Base-by-base conservation (phyloP, 1,284 basidiomycete species). In the Papiliotrema fonsecae region DNA sequence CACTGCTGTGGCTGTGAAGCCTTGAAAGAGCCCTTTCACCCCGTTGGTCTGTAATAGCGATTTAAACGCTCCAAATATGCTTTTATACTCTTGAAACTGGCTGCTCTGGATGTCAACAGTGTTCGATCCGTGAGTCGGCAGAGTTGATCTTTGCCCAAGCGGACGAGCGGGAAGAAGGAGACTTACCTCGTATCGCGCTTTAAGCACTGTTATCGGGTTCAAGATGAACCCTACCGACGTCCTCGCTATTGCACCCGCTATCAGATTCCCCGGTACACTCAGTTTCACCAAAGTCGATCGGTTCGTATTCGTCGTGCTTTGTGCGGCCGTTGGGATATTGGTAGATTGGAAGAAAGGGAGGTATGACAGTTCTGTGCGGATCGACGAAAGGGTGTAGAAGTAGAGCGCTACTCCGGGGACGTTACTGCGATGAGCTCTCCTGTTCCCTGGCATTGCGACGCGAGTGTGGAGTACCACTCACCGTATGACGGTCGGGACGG, bases 191-290 rank as follows among this genome's bases (percentile, higher is more conserved):
- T 87, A 96, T 13, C 94, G 81, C 21, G 94, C 89, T 74, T 99
- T 99, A 50, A 98, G 76, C 13, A 98, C 84, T 0, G 94, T 89
- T 58, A 98, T 84, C 0, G 94, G 96, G 67, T 94, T 97, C 52
- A 98, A 67, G 0, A 93, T 55, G 61, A 97, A 86, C 0, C 94
- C 94, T 1, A 97, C 88, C 0, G 77, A 78, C 11, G 91, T 85
- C 41, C 96, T 81, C 0, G 89, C 84, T 3, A 86, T 80, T 0
- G 91, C 93, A 2, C 94, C 94, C 0, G 94, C 86, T 11, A 96
- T 49, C 2, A 98, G 77, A 70, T 98, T 97, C 0, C 93, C 94
- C 51, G 82, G 78, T 36, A 76, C 81, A 0, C 84, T 85, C 6
- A 97, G 79, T 51, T 82, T 85, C 1, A 89, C 87, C 16, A 93